Conservation (phyloP, 2,329 filamentous ascomycete genomes). For the Colletotrichum siamense region DNA sequence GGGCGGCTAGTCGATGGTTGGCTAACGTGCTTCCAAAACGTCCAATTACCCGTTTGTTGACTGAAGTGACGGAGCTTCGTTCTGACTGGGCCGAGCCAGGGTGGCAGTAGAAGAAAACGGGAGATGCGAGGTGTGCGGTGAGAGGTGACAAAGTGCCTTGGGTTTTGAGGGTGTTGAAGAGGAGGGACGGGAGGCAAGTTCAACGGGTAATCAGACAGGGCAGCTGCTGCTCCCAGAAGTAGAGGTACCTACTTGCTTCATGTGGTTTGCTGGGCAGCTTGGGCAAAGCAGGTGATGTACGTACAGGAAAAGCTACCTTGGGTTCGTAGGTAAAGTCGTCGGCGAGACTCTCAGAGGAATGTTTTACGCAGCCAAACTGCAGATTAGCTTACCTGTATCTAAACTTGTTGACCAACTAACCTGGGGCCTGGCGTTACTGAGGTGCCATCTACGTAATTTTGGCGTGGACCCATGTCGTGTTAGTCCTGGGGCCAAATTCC, state of each 20-base stretch:
- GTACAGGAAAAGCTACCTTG: not conserved
- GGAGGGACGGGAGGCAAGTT: not conserved
- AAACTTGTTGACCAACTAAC: not conserved
- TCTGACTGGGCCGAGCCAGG: not conserved
- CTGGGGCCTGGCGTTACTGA: not conserved
- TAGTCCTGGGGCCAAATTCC: not conserved
- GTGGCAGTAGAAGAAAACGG: not conserved
- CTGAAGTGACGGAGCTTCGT: not conserved
- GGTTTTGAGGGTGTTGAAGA: not conserved
- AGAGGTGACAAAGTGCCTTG: not conserved
- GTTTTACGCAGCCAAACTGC: not conserved
- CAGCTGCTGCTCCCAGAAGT: not conserved
- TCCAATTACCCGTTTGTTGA: not conserved
- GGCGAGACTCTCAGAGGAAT: not conserved
- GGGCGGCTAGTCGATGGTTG: not conserved
- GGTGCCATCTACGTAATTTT: slow-evolving; percentile 12
- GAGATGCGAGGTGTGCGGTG: not conserved
- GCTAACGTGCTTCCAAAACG: not conserved
- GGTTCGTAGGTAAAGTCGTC: not conserved
- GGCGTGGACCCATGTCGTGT: not conserved
- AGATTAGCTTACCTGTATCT: not conserved
- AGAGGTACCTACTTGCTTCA: not conserved
- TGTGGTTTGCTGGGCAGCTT: not conserved
- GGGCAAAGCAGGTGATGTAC: not conserved
- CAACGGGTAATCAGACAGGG: not conserved